Evolutionary conservation across 768 basidiomycete genomes (phyloP).

Genomic region (Pisolithus microcarpus): DNA sequence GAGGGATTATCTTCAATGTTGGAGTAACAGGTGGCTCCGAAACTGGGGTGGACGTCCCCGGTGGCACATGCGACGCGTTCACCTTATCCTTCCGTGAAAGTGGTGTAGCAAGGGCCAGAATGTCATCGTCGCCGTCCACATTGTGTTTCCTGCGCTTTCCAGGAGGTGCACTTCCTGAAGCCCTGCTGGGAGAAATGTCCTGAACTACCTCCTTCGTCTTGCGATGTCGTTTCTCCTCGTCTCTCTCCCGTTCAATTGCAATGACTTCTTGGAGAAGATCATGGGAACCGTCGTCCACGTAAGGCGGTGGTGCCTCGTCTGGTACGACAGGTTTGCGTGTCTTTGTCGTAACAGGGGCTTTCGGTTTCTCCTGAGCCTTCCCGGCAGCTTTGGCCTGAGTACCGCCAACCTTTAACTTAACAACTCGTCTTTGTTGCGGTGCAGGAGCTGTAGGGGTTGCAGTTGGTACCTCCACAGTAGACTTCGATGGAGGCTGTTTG

Average conservation of each 20-base stretch:
- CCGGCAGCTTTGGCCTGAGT: constrained; percentile 30
- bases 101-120: constrained; percentile 55
- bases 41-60: constrained; percentile 33
- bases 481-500: constrained; percentile 14
- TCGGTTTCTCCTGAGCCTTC: constrained; percentile 24
- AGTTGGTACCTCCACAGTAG: constrained; percentile 9
- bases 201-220: constrained; percentile 34
- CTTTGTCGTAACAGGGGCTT: constrained; percentile 32
- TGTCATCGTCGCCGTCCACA: constrained; percentile 51
- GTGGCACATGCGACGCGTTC: constrained; percentile 28
- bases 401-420: constrained; percentile 63
- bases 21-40: constrained; percentile 27
- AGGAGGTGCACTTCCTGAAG: constrained; percentile 31
- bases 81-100: constrained; percentile 45
- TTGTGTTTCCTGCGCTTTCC: constrained; percentile 54
- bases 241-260: constrained; percentile 66
- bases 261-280: constrained; percentile 77
- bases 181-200: constrained; percentile 31
- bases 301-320: constrained; percentile 52
- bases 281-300: constrained; percentile 75
- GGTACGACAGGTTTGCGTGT: constrained; percentile 38
- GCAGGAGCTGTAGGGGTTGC: constrained; percentile 20
- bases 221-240: constrained; percentile 45
- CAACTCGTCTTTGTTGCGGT: constrained; percentile 42
- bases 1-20: constrained; percentile 19